Evolutionary conservation across 2,329 filamentous ascomycete genomes (phyloP), one percentile per base, ranked within the genome.

Genomic region (Aspergillus ustus): DNA sequence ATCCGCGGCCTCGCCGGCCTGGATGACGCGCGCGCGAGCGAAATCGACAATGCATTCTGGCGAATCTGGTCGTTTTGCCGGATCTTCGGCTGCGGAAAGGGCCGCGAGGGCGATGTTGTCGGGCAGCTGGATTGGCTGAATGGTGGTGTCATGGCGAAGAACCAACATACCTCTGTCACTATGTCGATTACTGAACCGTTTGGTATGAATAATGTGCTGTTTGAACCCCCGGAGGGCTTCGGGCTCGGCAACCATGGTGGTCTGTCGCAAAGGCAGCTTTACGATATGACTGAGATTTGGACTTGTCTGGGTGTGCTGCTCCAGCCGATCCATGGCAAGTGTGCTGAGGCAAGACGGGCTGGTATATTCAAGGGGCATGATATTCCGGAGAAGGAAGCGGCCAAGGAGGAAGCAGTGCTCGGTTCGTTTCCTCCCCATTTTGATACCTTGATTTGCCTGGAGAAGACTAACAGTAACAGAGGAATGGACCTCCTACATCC

Each of bases 211-310:
- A 81, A 82, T 62, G 82, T 85, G 7, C 72, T 88, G 17, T 80
- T 87, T 46, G 82, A 84, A 60, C 81, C 84, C 5, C 82, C 85
- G 0, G 80, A 84, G 25, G 82, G 81, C n/a, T 89, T 89, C 64
- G 85, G 81, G 3, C 77, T 76, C 56, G 86, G 86, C 2, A 89
- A 89, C 66, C 70, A 70, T 15, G 78, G 74, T 13, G 86, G 86
- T 0, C 75, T 89, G 45, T 81, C 78, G 7, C 79, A 83, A 4
- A 79, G 81, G 57, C 81, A 89, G 66, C 77, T 89, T 9, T 88
- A 87, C 65, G 86, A 89, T 69, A 87, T 89, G 80, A 85, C 81
- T 44, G 87, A 89, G 67, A 79, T 89, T 11, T 89, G 87, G 87
- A 86, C 83, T 9, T 88, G 86, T 67, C 71, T 89, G 45, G 80